Percentiles rank a stretch among this genome's conserved stretches.
phyloP scores from a whole-genome alignment of 1,284 basidiomycete species.

The Ganoderma sinense region DNA sequence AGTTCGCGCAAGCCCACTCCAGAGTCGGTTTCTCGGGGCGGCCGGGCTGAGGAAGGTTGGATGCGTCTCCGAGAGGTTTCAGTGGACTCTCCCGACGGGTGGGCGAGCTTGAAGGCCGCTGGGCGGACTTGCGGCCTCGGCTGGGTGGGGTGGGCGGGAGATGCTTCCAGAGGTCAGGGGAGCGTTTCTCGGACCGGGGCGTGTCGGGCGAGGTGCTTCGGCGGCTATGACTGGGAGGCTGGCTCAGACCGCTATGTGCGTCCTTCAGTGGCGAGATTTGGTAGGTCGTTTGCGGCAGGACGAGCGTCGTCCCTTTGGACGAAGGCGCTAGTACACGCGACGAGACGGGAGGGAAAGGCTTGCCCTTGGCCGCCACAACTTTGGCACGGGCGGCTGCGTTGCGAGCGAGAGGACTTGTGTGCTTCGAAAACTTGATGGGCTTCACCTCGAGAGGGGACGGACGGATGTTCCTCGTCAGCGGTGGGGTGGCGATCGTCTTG shows the following conservation, averaged over 20 bases:
- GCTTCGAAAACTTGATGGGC: neutral
- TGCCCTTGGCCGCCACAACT: neutral
- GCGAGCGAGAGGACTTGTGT: neutral
- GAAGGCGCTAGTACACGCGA: neutral
- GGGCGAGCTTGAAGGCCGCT: neutral
- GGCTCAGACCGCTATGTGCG: neutral
- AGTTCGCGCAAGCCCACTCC: conserved; percentile 56
- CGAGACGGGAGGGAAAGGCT: neutral
- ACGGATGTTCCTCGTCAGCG: neutral
- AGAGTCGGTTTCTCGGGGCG: conserved; percentile 39
- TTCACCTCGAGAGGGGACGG: neutral
- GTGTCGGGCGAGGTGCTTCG: conserved; percentile 12
- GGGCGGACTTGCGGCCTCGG: conserved; percentile 1
- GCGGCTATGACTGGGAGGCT: neutral
- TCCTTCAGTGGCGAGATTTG: neutral
- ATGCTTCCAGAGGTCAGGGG: conserved; percentile 33
- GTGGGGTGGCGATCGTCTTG: neutral
- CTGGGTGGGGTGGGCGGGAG: conserved; percentile 31
- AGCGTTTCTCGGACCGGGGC: conserved; percentile 7
- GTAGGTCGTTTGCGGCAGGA: neutral
- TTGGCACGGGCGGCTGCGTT: neutral
- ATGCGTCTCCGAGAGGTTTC: neutral
- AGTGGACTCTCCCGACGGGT: neutral
- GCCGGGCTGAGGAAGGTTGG: neutral
- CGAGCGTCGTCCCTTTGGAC: neutral